Percentiles rank a stretch among this genome's conserved stretches.
Evolutionary conservation across 352 stramenopile genomes (phyloP).

Genomic region (Globisporangium radiosum): DNA sequence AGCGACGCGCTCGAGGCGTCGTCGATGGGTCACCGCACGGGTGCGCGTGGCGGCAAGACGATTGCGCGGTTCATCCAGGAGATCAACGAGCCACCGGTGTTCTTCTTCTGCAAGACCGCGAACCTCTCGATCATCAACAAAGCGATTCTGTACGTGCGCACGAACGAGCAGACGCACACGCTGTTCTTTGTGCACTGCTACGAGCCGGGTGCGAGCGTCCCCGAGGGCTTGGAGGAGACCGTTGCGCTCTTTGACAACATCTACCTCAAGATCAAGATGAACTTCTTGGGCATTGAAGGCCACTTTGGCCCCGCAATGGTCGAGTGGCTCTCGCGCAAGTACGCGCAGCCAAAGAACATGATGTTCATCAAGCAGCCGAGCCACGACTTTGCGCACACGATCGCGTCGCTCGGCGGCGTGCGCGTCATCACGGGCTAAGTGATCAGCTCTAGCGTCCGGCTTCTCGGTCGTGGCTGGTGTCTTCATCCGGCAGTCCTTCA

Average conservation of each 20-base stretch:
- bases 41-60: slow-evolving; percentile 75
- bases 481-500: not conserved
- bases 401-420: slow-evolving; percentile 87
- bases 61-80: slow-evolving; percentile 79
- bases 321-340: slow-evolving; percentile 87
- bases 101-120: slow-evolving; percentile 91
- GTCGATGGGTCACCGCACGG: slow-evolving; percentile 52
- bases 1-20: slow-evolving; percentile 15
- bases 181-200: slow-evolving; percentile 91
- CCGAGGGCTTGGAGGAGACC: slow-evolving; percentile 77
- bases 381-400: slow-evolving; percentile 90
- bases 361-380: slow-evolving; percentile 97
- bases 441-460: not conserved
- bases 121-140: slow-evolving; percentile 94
- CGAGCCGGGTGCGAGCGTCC: slow-evolving; percentile 41
- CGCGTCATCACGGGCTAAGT: slow-evolving; percentile 86
- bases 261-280: slow-evolving; percentile 94
- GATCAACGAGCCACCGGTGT: slow-evolving; percentile 89
- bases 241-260: slow-evolving; percentile 91
- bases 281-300: slow-evolving; percentile 86
- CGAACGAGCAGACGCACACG: slow-evolving; percentile 90
- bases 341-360: slow-evolving; percentile 91
- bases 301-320: slow-evolving; percentile 86
- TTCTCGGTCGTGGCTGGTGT: not conserved
- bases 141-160: slow-evolving; percentile 92